Conservation (phyloP, 805 yeast genomes). For the Wickerhamomyces alni region DNA sequence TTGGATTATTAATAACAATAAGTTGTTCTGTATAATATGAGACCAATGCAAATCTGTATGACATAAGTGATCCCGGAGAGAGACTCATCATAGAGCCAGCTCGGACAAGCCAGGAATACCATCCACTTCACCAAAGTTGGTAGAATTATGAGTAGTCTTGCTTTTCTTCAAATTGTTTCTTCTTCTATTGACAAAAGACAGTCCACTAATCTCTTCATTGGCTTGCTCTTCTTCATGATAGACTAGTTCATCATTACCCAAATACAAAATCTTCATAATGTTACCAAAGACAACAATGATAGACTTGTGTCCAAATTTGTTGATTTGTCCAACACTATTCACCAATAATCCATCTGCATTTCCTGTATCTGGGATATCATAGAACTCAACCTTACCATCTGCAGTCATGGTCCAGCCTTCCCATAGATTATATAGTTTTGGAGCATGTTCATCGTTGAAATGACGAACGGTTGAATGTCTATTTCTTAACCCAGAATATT, state of each 20-base stretch:
- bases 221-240: slow-evolving; percentile 47
- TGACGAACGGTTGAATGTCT: slow-evolving; percentile 4
- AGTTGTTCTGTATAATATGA: too few relatives aligned
- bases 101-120: slow-evolving; percentile 19
- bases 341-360: slow-evolving; percentile 39
- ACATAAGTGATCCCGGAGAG: too few relatives aligned
- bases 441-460: slow-evolving; percentile 20
- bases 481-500: slow-evolving; percentile 13
- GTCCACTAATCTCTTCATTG: slow-evolving; percentile 38
- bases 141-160: slow-evolving; percentile 7
- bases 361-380: slow-evolving; percentile 48
- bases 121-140: slow-evolving; percentile 19
- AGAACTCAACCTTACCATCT: slow-evolving; percentile 55
- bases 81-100: slow-evolving; percentile 11
- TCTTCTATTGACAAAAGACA: slow-evolving; percentile 48
- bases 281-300: slow-evolving; percentile 73
- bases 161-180: slow-evolving; percentile 26
- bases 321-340: slow-evolving; percentile 54
- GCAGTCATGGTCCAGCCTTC: slow-evolving; percentile 77
- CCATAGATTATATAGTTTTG: slow-evolving; percentile 46
- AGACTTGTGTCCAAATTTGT: slow-evolving; percentile 72
- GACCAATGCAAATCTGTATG: too few relatives aligned
- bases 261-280: slow-evolving; percentile 60
- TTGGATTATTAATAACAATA: too few relatives aligned
- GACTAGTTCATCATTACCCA: slow-evolving; percentile 70